phyloP scores from a whole-genome alignment of 2,329 filamentous ascomycete genomes.

The Monosporascus sp. region DNA sequence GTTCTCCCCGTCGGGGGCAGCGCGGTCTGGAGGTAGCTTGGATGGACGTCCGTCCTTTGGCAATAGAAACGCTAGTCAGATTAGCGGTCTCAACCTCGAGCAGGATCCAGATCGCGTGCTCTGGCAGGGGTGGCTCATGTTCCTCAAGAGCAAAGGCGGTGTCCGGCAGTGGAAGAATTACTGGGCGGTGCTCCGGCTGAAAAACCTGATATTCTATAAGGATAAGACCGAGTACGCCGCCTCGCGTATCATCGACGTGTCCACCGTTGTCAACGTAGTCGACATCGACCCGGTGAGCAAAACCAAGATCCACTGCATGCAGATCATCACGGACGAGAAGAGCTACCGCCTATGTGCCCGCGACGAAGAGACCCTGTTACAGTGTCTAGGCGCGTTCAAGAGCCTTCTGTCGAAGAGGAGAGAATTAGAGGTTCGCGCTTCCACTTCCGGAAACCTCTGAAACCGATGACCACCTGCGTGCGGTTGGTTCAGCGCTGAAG shows the following conservation, averaged over 20 bases:
- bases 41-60: constrained; percentile 29
- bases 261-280: constrained; percentile 79
- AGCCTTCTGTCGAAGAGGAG: constrained; percentile 70
- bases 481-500: too few relatives aligned
- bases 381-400: constrained; percentile 87
- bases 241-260: constrained; percentile 72
- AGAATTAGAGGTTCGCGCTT: constrained; percentile 51
- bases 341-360: constrained; percentile 70
- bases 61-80: constrained; percentile 56
- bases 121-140: constrained; percentile 85
- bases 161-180: constrained; percentile 91
- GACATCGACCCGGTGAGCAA: constrained; percentile 85
- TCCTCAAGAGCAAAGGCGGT: constrained; percentile 75
- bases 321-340: constrained; percentile 91
- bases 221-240: constrained; percentile 87
- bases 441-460: constrained; percentile 23
- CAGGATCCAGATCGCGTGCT: constrained; percentile 82
- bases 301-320: constrained; percentile 81
- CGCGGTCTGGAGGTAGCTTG: constrained; percentile 23
- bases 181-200: constrained; percentile 85
- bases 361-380: constrained; percentile 76
- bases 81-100: constrained; percentile 51
- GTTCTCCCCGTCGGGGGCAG: constrained; percentile 22
- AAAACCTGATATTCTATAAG: constrained; percentile 86
- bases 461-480: neutral